These are phyloP conservation scores for Trypanosoma conorhini DNA, from an alignment of 208 protist species.

Conservation along the genomic window DNA sequence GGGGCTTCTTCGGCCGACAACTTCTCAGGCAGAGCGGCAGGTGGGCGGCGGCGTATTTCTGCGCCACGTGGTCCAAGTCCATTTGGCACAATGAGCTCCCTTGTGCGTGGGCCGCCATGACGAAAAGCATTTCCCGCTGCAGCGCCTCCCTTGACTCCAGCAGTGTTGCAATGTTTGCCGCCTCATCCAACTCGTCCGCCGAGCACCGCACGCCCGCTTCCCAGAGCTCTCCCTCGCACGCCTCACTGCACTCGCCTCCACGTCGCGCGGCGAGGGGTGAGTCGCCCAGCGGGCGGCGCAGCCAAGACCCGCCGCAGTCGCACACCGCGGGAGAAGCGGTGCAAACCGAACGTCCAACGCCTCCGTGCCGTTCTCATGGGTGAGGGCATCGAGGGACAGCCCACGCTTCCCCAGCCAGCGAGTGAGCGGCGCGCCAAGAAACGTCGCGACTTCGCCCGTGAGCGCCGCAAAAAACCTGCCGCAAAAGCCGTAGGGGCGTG, in stretches of 20 bases:
- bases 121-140: constrained; percentile 35
- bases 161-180: constrained; percentile 29
- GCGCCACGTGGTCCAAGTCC: constrained; percentile 41
- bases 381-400: constrained; percentile 27
- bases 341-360: constrained; percentile 36
- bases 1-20: constrained; percentile 7
- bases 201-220: constrained; percentile 35
- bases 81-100: constrained; percentile 21
- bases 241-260: constrained; percentile 3
- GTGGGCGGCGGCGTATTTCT: constrained; percentile 29
- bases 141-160: constrained; percentile 33
- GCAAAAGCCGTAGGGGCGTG: constrained; percentile 44
- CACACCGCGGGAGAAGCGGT: constrained; percentile 39
- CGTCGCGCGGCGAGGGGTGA: constrained; percentile 12
- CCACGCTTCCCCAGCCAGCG: constrained; percentile 35
- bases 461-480: constrained; percentile 39
- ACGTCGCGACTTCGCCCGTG: constrained; percentile 23
- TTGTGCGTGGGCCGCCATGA: constrained; percentile 4
- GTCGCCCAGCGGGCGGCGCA: constrained; percentile 31
- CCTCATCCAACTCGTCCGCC: constrained; percentile 36
- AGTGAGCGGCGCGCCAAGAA: constrained; percentile 33
- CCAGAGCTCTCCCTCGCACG: constrained; percentile 35
- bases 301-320: constrained; percentile 31
- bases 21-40: constrained; percentile 30
- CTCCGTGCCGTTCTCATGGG: neutral